Base-by-base conservation (phyloP, 331 rosid genomes). In the Acacia concinna region DNA sequence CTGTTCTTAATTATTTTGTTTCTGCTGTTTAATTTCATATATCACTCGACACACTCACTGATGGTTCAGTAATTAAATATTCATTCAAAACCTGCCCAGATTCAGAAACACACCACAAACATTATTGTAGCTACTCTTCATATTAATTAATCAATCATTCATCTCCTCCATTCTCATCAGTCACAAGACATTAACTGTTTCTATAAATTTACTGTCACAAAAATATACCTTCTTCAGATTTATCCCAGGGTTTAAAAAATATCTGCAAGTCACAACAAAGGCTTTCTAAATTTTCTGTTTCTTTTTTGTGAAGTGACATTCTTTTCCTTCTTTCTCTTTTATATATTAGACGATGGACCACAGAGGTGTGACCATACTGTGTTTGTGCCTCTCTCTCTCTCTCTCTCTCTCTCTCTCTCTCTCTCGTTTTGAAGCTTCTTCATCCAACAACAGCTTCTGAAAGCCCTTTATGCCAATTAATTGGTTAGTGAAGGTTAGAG, bases 291-390 rank as follows among this genome's bases (percentile, higher is more conserved):
- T 51, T 52, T 8, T n/a, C 3, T n/a, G 41, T 57, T 0, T 49
- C 6, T 51, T 43, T 77, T 80, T 35, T 4, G 66, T 68, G 86
- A 79, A 79, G 81, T 69, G 81, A 83, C 40, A 71, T 47, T 44
- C 7, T 43, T 43, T 4, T 21, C 1, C 27, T 23, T 43, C n/a
- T 7, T 52, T 20, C n/a, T 15, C 2, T 85, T 85, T 85, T 76
- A 77, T 49, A 17, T 83, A 79, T 79, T 77, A 86, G 79, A 74
- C 49, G 8, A 69, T 88, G 94, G 94, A 88, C 93, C 93, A 90
- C 93, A 76, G 41, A 79, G 81, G 46, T 73, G 85, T 86, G 85
- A 70, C 85, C 79, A 83, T 80, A 68, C 84, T 67, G 47, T 41
- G 82, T n/a, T n/a, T 15, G 52, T 46, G 52, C 52, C 52, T 46